Evolutionary conservation across 192 early-diverging fungal genomes (phyloP).

Genomic region (Umbelopsis sp.): DNA sequence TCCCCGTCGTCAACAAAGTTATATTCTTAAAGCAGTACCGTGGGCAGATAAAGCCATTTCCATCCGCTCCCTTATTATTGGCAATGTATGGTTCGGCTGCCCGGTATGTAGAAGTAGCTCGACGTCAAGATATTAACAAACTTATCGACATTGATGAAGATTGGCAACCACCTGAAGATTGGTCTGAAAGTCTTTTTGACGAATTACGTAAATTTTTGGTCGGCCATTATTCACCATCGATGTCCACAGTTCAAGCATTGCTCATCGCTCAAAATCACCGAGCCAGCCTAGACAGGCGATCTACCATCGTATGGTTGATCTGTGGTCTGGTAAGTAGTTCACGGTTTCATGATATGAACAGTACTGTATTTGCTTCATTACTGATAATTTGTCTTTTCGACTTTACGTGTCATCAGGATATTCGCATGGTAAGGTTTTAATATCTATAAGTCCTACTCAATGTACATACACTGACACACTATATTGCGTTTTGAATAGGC

Average conservation of each 20-base stretch:
- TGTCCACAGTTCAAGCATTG: conserved; percentile 32
- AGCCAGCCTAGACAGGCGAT: conserved; percentile 28
- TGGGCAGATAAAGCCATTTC: conserved; percentile 24
- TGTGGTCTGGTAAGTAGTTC: neutral
- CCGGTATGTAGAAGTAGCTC: conserved; percentile 33
- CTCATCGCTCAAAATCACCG: conserved; percentile 37
- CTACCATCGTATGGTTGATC: conserved; percentile 33
- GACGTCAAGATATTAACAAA: conserved; percentile 24
- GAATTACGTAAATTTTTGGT: conserved; percentile 28
- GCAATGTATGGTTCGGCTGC: conserved; percentile 36
- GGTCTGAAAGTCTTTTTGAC: conserved; percentile 35
- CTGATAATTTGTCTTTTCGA: neutral
- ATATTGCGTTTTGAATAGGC: conserved; percentile 35
- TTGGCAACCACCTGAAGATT: conserved; percentile 25
- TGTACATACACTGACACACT: neutral
- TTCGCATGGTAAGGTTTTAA: neutral
- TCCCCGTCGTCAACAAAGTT: conserved; percentile 70
- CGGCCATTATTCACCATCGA: conserved; percentile 29
- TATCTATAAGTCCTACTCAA: neutral
- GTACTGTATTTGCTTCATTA: neutral
- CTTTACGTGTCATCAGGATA: neutral
- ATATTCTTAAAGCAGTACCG: conserved; percentile 55
- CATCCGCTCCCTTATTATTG: conserved; percentile 32
- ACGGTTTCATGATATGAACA: neutral
- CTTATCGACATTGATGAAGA: conserved; percentile 16